These are phyloP conservation scores for Alternaria gansuensis DNA, from an alignment of 2,329 filamentous ascomycete genomes.

Conservation along the genomic window DNA sequence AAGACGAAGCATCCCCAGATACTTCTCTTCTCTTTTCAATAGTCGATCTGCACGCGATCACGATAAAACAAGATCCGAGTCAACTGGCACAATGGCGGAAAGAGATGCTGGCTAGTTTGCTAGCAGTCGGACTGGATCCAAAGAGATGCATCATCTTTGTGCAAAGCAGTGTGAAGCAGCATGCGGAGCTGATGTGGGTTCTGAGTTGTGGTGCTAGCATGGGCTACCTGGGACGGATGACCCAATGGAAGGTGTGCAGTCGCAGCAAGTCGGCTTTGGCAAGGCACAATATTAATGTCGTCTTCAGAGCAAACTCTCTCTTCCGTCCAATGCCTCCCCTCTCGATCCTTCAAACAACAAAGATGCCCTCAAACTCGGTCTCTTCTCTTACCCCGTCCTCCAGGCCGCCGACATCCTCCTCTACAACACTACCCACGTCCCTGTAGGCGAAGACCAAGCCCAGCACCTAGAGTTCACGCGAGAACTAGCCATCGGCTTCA, in stretches of 20 bases:
- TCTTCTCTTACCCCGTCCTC: conserved; percentile 95
- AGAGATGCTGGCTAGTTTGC: conserved; percentile 78
- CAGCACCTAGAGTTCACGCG: conserved; percentile 95
- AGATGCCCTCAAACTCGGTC: conserved; percentile 78
- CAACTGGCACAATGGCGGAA: conserved; percentile 71
- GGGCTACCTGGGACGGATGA: conserved; percentile 97
- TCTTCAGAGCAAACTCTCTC: conserved; percentile 70
- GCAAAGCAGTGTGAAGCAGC: conserved; percentile 79
- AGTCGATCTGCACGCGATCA: conserved; percentile 94
- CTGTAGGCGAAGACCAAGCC: conserved; percentile 92
- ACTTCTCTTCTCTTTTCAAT: conserved; percentile 82
- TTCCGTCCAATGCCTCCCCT: conserved; percentile 66
- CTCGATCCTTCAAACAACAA: conserved; percentile 62
- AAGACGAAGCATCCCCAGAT: conserved; percentile 66
- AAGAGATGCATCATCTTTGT: conserved; percentile 81
- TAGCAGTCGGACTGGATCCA: conserved; percentile 86
- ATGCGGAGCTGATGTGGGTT: conserved; percentile 96
- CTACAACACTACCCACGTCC: conserved; percentile 87
- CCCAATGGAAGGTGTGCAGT: conserved; percentile 88
- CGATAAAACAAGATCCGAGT: conserved; percentile 69
- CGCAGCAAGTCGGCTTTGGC: neutral
- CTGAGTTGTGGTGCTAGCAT: conserved; percentile 89
- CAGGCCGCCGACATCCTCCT: conserved; percentile 94
- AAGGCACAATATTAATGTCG: conserved; percentile 4
- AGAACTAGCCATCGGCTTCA: conserved; percentile 87